phyloP scores from a whole-genome alignment of 2,329 filamentous ascomycete genomes.

The Exophiala sp. region DNA sequence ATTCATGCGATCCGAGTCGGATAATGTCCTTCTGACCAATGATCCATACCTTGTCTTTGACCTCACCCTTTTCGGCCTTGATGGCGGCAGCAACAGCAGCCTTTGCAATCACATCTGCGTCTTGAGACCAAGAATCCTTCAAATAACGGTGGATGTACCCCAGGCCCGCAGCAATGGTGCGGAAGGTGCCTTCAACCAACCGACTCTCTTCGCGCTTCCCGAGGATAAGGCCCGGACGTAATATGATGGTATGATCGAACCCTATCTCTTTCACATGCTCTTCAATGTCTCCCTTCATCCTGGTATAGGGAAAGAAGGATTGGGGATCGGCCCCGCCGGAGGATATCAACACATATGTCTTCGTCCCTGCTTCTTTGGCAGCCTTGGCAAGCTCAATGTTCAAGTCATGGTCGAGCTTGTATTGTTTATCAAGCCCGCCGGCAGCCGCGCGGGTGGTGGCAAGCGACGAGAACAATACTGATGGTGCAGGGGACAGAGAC shows the following conservation, averaged over 20 bases:
- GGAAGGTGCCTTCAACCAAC: constrained; percentile 52
- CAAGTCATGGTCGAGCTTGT: constrained; percentile 81
- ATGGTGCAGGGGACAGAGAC: constrained; percentile 50
- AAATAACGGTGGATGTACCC: constrained; percentile 50
- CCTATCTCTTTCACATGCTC: constrained; percentile 63
- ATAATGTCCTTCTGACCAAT: constrained; percentile 38
- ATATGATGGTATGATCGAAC: constrained; percentile 72
- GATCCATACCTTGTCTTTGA: constrained; percentile 39
- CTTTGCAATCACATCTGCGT: constrained; percentile 61
- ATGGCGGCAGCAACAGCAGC: constrained; percentile 36
- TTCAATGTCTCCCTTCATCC: constrained; percentile 86
- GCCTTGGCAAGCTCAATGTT: constrained; percentile 72
- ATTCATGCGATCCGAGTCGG: constrained; percentile 30
- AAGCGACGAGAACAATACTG: constrained; percentile 68
- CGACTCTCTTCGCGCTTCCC: constrained; percentile 62
- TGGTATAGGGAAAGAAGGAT: constrained; percentile 50
- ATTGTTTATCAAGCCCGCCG: constrained; percentile 71
- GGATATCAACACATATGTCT: constrained; percentile 72
- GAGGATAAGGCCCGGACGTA: constrained; percentile 68
- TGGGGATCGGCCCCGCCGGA: constrained; percentile 48
- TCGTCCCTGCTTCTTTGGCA: constrained; percentile 65
- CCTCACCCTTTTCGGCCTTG: constrained; percentile 38
- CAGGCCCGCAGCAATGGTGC: constrained; percentile 51
- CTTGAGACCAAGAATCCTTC: constrained; percentile 66
- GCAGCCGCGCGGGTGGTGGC: constrained; percentile 73